phyloP scores from a whole-genome alignment of 2,329 filamentous ascomycete species.

The Aspergillus calidoustus region DNA sequence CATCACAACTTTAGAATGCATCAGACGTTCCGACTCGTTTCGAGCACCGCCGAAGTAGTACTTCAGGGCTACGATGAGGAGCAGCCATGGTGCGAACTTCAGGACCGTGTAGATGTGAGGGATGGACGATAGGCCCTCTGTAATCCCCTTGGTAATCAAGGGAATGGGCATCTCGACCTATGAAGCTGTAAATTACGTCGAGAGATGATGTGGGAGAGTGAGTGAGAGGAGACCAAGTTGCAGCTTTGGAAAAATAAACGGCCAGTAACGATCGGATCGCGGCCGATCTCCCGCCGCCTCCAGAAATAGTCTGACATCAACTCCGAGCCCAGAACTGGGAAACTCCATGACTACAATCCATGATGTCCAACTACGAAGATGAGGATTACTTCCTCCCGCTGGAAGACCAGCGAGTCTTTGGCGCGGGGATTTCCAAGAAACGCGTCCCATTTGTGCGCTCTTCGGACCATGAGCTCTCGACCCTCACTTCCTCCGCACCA shows the following conservation, averaged over 20 bases:
- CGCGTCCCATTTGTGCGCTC: conserved; percentile 64
- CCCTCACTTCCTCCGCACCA: conserved; percentile 37
- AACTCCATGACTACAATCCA: conserved; percentile 16
- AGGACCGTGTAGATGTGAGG: conserved; percentile 59
- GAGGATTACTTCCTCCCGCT: conserved; percentile 61
- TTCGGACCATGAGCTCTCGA: conserved; percentile 39
- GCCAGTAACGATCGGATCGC: conserved; percentile 16
- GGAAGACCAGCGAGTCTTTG: conserved; percentile 63
- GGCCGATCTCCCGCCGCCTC: conserved; percentile 30
- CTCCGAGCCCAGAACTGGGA: not conserved
- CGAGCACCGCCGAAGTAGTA: conserved; percentile 74
- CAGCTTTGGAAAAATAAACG: conserved; percentile 11
- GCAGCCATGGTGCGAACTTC: conserved; percentile 57
- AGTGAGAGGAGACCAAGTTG: conserved; percentile 6
- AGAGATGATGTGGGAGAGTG: conserved; percentile 10
- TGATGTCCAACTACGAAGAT: conserved; percentile 53
- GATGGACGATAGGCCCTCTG: conserved; percentile 59
- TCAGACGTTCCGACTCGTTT: conserved; percentile 76
- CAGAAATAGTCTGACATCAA: conserved; percentile 2
- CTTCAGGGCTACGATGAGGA: conserved; percentile 66
- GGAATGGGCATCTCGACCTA: conserved; percentile 62
- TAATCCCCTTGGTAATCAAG: conserved; percentile 58
- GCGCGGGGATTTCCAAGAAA: conserved; percentile 66
- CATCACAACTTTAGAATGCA: conserved; percentile 93
- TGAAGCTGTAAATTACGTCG: not conserved